Base-by-base conservation (phyloP, 2,329 filamentous ascomycete genomes). In the Ceratocystis alfenasii region DNA sequence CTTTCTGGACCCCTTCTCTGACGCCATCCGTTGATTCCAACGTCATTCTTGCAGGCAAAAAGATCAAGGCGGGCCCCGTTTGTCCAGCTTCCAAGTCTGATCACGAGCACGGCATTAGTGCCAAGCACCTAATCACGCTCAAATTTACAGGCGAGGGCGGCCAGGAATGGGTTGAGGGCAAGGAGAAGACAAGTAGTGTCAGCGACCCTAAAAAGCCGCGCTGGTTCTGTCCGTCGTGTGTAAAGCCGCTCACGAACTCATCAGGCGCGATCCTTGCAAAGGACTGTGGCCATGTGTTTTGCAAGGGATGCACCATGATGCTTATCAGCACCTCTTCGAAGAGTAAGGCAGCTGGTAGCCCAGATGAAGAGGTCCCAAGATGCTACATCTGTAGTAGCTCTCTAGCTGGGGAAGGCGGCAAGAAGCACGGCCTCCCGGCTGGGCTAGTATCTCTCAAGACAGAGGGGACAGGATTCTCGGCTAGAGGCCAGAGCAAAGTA, bases 381-480 rank as follows among this genome's bases (percentile, higher is more conserved):
- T 97, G 94, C 75, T 96, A 90, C 74, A 91, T 96, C 4, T 97
- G 93, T 72, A 89, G 95, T 68, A 81, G 83, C 17, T 59, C 55
- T 48, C 85, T 91, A 71, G 76, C 96, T n/a, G 86, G 45, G 8
- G 22, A 62, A 17, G 55, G 50, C 5, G 78, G 76, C 36, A 75
- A 75, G 60, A 76, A 76, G 64, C 75, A 80, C 71, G 72, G 69
- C 70, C 53, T 64, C 45, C 84, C 80, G 68, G 83, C 86, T 0
- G 92, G 92, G 0, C 73, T 96, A 44, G 86, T 96, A 2, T 84
- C 88, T 72, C 82, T 97, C 62, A 86, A 83, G 70, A 89, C 87
- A 45, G 93, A 96, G 71, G 93, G 93, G 0, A 97, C 93, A 0
- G 93, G 93, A 0, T 97, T 96, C 75, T 92, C 93, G 3, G 88